These are phyloP conservation scores for Fistulina hepatica DNA, from an alignment of 1,284 basidiomycete genomes.

Conservation along the genomic window DNA sequence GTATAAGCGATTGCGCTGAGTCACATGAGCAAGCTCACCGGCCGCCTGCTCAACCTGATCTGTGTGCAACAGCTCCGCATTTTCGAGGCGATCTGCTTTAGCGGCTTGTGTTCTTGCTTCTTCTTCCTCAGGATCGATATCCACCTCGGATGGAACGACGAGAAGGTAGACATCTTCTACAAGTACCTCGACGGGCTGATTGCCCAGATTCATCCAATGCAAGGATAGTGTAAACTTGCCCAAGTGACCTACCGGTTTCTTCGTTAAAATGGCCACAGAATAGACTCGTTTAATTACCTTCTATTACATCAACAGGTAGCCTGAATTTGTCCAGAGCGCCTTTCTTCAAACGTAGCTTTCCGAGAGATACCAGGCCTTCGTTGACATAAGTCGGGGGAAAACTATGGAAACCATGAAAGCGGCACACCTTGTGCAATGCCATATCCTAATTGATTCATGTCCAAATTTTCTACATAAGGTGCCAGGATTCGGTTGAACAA, in stretches of 20 bases:
- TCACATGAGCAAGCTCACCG: constrained; percentile 3
- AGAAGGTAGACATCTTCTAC: constrained; percentile 95
- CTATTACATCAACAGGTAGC: constrained; percentile 90
- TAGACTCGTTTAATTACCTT: constrained; percentile 43
- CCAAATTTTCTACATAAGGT: constrained; percentile 94
- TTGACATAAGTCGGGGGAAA: constrained; percentile 2
- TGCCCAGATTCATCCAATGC: constrained; percentile 94
- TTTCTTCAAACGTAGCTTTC: constrained; percentile 82
- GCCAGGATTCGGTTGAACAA: constrained; percentile 89
- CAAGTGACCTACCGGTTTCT: constrained; percentile 59
- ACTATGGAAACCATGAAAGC: background rate
- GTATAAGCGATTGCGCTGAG: constrained; percentile 2
- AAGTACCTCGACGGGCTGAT: constrained; percentile 84
- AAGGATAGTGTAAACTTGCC: constrained; percentile 88
- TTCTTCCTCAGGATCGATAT: constrained; percentile 78
- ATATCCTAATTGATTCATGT: constrained; percentile 90
- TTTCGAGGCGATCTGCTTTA: constrained; percentile 84
- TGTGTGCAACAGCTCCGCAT: constrained; percentile 82
- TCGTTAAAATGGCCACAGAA: constrained; percentile 4
- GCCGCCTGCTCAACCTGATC: constrained; percentile 36
- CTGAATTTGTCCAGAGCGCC: constrained; percentile 94
- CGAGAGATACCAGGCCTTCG: constrained; percentile 75
- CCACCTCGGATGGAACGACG: constrained; percentile 72
- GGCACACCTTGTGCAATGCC: constrained; percentile 80
- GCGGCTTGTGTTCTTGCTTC: constrained; percentile 72